Base-by-base conservation (phyloP, 352 stramenopile genomes). In the Phytophthora constricta region DNA sequence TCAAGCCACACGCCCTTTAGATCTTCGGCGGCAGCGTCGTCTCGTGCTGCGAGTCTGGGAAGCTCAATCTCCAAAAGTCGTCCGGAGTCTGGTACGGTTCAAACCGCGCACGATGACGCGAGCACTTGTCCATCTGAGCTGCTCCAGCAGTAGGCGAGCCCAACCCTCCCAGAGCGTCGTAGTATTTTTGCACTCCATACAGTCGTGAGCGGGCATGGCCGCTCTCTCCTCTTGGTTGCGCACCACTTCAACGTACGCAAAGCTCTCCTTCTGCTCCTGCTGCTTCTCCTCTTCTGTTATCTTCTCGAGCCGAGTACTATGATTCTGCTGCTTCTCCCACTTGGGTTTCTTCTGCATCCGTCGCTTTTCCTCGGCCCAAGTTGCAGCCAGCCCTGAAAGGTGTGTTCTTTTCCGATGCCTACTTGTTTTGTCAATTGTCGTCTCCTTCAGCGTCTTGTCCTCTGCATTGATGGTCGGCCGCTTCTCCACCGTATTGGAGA, bases 21-120 rank as follows among this genome's bases (percentile, higher is more conserved):
- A n/a, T n/a, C n/a, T n/a, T n/a, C n/a, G n/a, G n/a, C n/a, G n/a
- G n/a, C n/a, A n/a, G n/a, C n/a, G n/a, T n/a, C n/a, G n/a, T n/a
- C n/a, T n/a, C n/a, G n/a, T n/a, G n/a, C n/a, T 62, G 62, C 8
- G 84, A 93, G 57, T 95, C 87, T 2, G 87, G 85, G 65, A 95
- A 95, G 54, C 80, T 95, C 17, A 95, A 65, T 22, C 85, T 76
- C 87, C 87, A 95, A 57, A 95, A 95, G 59, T 92, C 87, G 51
- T 95, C 85, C 7, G 87, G 87, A n/a, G 87, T 95, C 41, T 92
- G 70, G 62, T 91, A 90, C 22, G 82, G 85, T 49, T 92, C 73
- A 31, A 83, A 91, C 48, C 80, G 72, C 8, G 87, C 87, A 14
- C 87, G 87, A 65, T 95, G 87, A 8, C 87, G 83, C 27, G 87